These are phyloP conservation scores for Tagetes erecta DNA, from an alignment of 129 eudicot species.

Conservation along the genomic window DNA sequence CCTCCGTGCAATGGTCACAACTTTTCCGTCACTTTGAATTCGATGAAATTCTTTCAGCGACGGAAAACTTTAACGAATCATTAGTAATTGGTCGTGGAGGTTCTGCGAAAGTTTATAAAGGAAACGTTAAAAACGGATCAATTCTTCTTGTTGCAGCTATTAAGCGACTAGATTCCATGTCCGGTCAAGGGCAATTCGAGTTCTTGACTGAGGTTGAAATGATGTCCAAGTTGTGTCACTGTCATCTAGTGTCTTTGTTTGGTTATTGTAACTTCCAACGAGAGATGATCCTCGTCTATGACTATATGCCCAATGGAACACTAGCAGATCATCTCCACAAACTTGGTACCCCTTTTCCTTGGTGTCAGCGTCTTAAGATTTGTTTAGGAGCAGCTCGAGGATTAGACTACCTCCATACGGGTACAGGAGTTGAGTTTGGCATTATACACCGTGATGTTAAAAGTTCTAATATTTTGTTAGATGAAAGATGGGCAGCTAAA, in stretches of 20 bases:
- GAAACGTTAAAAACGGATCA: background rate
- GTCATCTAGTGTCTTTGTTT: background rate
- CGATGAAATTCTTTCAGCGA: background rate
- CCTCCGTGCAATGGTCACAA: background rate
- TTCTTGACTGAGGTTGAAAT: background rate
- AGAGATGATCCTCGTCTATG: background rate
- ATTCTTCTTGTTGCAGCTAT: background rate
- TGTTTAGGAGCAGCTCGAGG: background rate
- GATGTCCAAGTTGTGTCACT: background rate
- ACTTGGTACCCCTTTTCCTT: background rate
- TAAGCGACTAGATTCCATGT: background rate
- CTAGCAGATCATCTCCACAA: slow-evolving; percentile 3
- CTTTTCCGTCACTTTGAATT: background rate
- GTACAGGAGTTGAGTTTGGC: background rate
- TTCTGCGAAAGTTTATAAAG: background rate
- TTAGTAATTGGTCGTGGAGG: background rate
- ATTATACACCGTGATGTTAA: background rate
- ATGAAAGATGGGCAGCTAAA: background rate
- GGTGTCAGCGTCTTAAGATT: background rate
- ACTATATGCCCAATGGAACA: background rate
- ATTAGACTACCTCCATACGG: background rate
- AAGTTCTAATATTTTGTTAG: background rate
- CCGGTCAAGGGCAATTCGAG: background rate
- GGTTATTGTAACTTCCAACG: background rate
- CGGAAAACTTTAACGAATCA: background rate